A percentile compares a stretch with the other conserved stretches of the same genome.
These are phyloP conservation scores for Hirschfeldia incana DNA, from an alignment of 345 rosid species.

Conservation along the genomic window DNA sequence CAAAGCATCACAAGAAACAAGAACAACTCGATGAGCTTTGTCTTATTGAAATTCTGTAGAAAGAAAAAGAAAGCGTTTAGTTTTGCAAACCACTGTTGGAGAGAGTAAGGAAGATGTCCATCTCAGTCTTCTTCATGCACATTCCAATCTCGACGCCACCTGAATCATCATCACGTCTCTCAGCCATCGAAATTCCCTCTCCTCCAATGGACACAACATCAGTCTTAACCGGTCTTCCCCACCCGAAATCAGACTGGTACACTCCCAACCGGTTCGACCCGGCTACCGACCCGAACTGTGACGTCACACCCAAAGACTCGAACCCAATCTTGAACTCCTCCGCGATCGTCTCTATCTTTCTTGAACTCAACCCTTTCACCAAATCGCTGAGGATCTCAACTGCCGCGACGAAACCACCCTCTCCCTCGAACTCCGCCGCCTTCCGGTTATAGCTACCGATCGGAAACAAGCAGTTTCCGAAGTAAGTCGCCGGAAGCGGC, in stretches of 20 bases:
- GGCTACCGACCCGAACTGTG: slow-evolving; percentile 26
- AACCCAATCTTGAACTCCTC: background rate
- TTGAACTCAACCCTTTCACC: slow-evolving; percentile 6
- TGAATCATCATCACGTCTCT: slow-evolving; percentile 15
- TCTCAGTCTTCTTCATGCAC: no score
- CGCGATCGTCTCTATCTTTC: background rate
- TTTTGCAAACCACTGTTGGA: no score
- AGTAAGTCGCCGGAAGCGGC: background rate
- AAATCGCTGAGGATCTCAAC: slow-evolving; percentile 18
- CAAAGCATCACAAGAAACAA: no score
- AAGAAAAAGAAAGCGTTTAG: no score
- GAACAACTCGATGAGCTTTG: no score
- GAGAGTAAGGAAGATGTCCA: no score
- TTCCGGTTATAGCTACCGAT: background rate
- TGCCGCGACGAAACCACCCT: slow-evolving; percentile 17
- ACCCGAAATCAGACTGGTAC: slow-evolving; percentile 35
- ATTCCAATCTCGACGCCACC: slow-evolving; percentile 18
- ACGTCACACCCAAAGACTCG: background rate
- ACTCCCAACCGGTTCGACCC: slow-evolving; percentile 31
- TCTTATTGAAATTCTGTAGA: no score
- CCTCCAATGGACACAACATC: slow-evolving; percentile 14
- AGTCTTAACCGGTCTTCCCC: slow-evolving; percentile 33
- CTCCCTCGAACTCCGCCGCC: slow-evolving; percentile 13
- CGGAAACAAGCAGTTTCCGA: slow-evolving; percentile 32
- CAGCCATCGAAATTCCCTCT: slow-evolving; percentile 26